phyloP scores from a whole-genome alignment of 768 basidiomycete genomes.

The Psilocybe sp. region DNA sequence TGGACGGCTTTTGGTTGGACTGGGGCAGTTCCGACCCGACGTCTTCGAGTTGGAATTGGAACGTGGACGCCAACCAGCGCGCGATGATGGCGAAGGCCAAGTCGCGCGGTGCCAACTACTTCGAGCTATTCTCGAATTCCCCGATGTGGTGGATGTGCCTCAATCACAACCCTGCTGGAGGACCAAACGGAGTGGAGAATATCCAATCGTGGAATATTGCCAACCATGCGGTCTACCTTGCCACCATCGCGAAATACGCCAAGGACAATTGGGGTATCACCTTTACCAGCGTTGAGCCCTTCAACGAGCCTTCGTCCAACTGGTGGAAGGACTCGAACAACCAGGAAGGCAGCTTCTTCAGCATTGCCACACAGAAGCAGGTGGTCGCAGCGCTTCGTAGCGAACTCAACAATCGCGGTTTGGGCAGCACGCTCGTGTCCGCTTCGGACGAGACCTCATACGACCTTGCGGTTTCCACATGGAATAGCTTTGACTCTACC shows the following conservation, averaged over 20 bases:
- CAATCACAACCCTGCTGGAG: slow-evolving; percentile 16
- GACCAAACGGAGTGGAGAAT: slow-evolving; percentile 12
- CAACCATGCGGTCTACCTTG: slow-evolving; percentile 14
- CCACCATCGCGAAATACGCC: slow-evolving; percentile 16
- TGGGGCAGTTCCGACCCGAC: slow-evolving; percentile 12
- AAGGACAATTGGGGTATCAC: slow-evolving; percentile 16
- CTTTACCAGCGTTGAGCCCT: slow-evolving; percentile 12
- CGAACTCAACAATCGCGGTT: slow-evolving; percentile 14
- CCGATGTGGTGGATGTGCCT: slow-evolving; percentile 19
- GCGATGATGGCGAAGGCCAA: slow-evolving; percentile 13
- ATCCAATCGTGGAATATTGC: slow-evolving; percentile 15
- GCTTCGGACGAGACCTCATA: slow-evolving; percentile 15
- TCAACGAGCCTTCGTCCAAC: slow-evolving; percentile 15
- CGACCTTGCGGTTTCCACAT: slow-evolving; percentile 12
- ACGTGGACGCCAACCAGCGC: slow-evolving; percentile 13
- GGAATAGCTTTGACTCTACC: slow-evolving; percentile 14
- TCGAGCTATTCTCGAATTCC: slow-evolving; percentile 16
- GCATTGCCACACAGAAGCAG: slow-evolving; percentile 11
- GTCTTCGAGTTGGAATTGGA: slow-evolving; percentile 17
- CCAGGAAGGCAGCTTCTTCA: slow-evolving; percentile 17
- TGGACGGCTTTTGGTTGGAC: slow-evolving; percentile 15
- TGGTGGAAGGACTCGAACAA: slow-evolving; percentile 19
- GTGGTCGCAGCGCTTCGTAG: slow-evolving; percentile 10
- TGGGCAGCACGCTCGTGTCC: slow-evolving; percentile 9
- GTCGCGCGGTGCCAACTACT: slow-evolving; percentile 10